These are phyloP conservation scores for Neoconidiobolus thromboides DNA, from an alignment of 371 early-diverging fungal species.

Conservation along the genomic window DNA sequence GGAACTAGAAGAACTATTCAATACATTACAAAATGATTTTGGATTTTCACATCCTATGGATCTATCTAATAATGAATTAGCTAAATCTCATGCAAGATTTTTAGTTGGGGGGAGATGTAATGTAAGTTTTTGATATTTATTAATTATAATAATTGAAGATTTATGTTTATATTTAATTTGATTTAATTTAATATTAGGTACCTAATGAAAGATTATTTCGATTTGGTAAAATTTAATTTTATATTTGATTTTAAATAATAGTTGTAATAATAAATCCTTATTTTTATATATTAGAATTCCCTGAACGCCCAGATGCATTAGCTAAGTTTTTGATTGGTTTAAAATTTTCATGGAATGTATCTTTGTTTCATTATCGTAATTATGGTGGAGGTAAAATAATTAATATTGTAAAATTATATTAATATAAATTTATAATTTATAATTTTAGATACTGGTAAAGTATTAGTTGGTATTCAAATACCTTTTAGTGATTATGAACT, in stretches of 20 bases:
- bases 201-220: constrained; percentile 74
- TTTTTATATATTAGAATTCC: constrained; percentile 37
- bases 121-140: background rate
- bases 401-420: background rate
- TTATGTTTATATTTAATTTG: background rate
- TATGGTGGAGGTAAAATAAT: constrained; percentile 58
- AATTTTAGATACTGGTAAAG: constrained; percentile 64
- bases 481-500: constrained; percentile 32
- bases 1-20: constrained; percentile 50
- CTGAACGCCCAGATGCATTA: constrained; percentile 86
- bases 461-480: constrained; percentile 83
- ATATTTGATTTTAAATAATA: background rate
- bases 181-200: constrained; percentile 18
- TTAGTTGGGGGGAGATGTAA: constrained; percentile 62
- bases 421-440: background rate
- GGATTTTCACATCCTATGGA: constrained; percentile 43
- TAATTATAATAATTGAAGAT: background rate
- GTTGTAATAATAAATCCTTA: background rate
- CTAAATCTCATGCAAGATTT: constrained; percentile 82
- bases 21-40: constrained; percentile 14
- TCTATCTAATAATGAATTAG: constrained; percentile 79
- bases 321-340: constrained; percentile 60
- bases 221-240: constrained; percentile 27
- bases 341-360: constrained; percentile 63
- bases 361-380: constrained; percentile 91